Percentiles rank a stretch among this genome's conserved stretches.
phyloP scores from a whole-genome alignment of 2,329 filamentous ascomycete genomes.

The Exophiala oligosperma region DNA sequence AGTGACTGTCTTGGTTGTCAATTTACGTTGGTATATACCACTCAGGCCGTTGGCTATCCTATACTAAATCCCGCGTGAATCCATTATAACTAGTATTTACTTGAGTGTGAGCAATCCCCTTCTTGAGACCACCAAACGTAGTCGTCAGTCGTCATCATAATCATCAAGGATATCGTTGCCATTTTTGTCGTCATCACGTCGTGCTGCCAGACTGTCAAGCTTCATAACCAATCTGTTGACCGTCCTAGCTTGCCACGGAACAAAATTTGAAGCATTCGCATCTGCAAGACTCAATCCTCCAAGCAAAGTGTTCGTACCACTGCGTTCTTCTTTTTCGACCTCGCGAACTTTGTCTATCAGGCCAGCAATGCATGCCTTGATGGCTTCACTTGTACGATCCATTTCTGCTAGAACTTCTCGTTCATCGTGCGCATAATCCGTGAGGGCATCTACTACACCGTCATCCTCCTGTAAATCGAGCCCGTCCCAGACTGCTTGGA shows the following conservation, averaged over 20 bases:
- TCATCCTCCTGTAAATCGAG: conserved; percentile 80
- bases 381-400: conserved; percentile 59
- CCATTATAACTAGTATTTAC: no score
- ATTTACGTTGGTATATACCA: background rate
- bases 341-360: conserved; percentile 22
- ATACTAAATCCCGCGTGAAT: no score
- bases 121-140: background rate
- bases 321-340: conserved; percentile 21
- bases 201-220: conserved; percentile 59
- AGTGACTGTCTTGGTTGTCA: no score
- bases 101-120: background rate
- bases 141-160: conserved; percentile 21
- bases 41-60: background rate
- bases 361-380: conserved; percentile 64
- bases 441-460: conserved; percentile 74
- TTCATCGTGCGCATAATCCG: conserved; percentile 73
- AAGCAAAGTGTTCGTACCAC: conserved; percentile 59
- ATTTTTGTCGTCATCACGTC: conserved; percentile 15
- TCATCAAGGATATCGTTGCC: conserved; percentile 10
- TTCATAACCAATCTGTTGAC: conserved; percentile 90
- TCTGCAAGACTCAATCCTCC: conserved; percentile 63
- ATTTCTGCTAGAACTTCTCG: conserved; percentile 65
- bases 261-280: conserved; percentile 53
- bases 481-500: conserved; percentile 74
- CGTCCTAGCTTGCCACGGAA: conserved; percentile 71